Percentiles rank a stretch among this genome's conserved stretches.
phyloP scores from a whole-genome alignment of 2,329 filamentous ascomycete genomes.

The Cordyceps cicadae region DNA sequence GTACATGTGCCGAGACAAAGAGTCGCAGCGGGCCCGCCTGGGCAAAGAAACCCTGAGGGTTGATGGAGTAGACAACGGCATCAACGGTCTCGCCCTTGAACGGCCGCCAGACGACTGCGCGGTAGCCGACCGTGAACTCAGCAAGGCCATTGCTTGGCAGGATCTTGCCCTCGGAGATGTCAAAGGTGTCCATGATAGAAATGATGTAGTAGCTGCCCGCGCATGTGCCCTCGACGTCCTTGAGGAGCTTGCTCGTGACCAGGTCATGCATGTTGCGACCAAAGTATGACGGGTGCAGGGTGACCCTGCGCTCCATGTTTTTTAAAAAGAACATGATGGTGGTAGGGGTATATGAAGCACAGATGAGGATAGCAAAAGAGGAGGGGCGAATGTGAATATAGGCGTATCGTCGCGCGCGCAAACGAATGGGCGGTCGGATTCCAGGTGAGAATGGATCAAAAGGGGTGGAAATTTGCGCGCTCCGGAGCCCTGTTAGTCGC shows the following conservation, averaged over 20 bases:
- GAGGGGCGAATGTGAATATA: background rate
- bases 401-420: background rate
- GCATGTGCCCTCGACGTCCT: constrained; percentile 91
- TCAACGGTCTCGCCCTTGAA: constrained; percentile 99
- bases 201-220: constrained; percentile 97
- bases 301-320: constrained; percentile 90
- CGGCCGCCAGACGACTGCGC: constrained; percentile 93
- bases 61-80: constrained; percentile 85
- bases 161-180: constrained; percentile 88
- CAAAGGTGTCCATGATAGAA: constrained; percentile 92
- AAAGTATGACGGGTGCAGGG: constrained; percentile 94
- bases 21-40: constrained; percentile 70
- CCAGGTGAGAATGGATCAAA: background rate
- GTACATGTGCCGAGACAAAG: constrained; percentile 76
- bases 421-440: background rate
- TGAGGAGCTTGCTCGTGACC: constrained; percentile 79
- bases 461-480: constrained; percentile 4
- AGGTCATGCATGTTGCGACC: constrained; percentile 87
- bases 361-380: background rate
- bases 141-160: constrained; percentile 85
- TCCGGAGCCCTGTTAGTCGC: background rate
- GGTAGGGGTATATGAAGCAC: background rate
- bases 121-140: constrained; percentile 90
- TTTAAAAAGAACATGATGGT: constrained; percentile 91
- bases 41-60: constrained; percentile 84